Base-by-base conservation (phyloP, 1,139 yeast genomes). In the Pichiaceae sp. region DNA sequence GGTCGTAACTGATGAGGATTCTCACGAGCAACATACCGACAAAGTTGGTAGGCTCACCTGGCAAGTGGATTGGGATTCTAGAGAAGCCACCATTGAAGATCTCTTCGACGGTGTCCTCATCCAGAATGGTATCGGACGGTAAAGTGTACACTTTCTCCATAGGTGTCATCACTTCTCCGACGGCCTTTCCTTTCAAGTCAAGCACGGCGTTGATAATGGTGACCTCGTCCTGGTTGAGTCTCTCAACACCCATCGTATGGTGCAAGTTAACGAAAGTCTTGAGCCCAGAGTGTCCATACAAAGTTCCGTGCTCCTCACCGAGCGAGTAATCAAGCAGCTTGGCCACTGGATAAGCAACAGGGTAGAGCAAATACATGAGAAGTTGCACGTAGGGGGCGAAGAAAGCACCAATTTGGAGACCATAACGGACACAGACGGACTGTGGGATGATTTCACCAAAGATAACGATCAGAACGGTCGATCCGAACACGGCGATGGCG, bases 401-500 rank as follows among this genome's bases (percentile, higher is more conserved):
- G 48, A 80, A 71, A 3, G 97, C 84, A 28, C 98, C 98, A 19
- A 89, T 83, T 46, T 86, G 82, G 38, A 91, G 67, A 1, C 98
- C 98, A 56, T 86, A 89, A 31, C 96, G 69, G 17, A 91, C 98
- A 60, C 94, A 85, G 32, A 86, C 69, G 18, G 94, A 79, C 62
- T 91, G 98, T 2, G 98, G 98, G 46, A 91, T 91, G 50, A 91
- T 84, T 57, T 91, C 98, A 39, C 98, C 98, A 61, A 91, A 91
- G 17, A 91, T 74, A 37, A 91, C 97, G 56, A 91, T 91, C 24
- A 91, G 76, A 3, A 84, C 91, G 1, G 98, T 89, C 12, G 96
- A 82, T 9, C 91, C 72, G 17, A 87, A 87, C 34, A 91, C 95
- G 1, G 98, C 98, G 12, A 94, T 91, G 86, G 95, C 83, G 2